A percentile compares a stretch with the other conserved stretches of the same genome.
phyloP scores from a whole-genome alignment of 257 asterid genomes.

The Rhazya stricta region DNA sequence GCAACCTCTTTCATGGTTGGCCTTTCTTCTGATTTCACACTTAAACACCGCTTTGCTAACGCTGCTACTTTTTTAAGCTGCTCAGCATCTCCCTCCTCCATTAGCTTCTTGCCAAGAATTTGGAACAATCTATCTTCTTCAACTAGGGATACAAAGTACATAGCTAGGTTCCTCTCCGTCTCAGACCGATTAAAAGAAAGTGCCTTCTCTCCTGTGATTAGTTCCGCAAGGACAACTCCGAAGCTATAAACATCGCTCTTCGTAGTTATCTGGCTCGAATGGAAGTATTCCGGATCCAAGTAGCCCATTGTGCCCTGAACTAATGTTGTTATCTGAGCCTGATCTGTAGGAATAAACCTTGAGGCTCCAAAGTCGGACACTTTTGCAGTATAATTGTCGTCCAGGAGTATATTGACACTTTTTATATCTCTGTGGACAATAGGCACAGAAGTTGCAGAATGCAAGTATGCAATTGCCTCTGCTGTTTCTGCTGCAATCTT shows the following conservation, averaged over 20 bases:
- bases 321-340: slow-evolving; percentile 2
- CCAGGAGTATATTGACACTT: slow-evolving; percentile 1
- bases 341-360: neutral
- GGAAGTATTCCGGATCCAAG: neutral
- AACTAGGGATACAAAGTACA: neutral
- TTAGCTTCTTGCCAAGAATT: neutral
- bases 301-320: neutral
- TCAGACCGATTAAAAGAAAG: neutral
- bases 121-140: neutral
- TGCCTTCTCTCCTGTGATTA: slow-evolving; percentile 2
- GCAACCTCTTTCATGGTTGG: slow-evolving; percentile 1
- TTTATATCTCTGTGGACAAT: slow-evolving; percentile 2
- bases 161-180: neutral
- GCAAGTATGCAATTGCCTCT: neutral
- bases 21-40: slow-evolving; percentile 2
- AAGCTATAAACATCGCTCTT: neutral
- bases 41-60: neutral
- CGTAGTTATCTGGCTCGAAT: neutral
- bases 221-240: neutral
- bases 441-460: neutral
- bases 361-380: slow-evolving; percentile 2
- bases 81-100: neutral
- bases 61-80: neutral
- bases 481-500: slow-evolving; percentile 3
- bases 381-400: neutral